Conservation (phyloP, 2,329 filamentous ascomycete genomes). For the Aspergillus novoparasiticus region DNA sequence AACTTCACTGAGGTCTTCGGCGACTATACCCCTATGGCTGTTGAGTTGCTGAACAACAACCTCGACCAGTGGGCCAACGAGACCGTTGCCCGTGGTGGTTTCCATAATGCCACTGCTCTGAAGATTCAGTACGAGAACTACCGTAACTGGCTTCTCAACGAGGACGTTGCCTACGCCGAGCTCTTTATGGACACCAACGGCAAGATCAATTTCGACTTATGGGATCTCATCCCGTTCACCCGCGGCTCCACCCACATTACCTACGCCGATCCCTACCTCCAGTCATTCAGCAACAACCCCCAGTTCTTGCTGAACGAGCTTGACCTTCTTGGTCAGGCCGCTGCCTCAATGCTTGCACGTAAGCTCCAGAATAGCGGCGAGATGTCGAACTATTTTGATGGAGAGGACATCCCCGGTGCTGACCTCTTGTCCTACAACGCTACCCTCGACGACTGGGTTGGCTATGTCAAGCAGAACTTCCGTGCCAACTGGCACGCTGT, state of each 20-base stretch:
- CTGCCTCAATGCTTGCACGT: conserved; percentile 28
- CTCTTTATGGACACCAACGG: conserved; percentile 18
- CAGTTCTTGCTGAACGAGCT: conserved; percentile 31
- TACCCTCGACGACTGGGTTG: conserved; percentile 23
- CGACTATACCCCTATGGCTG: background rate
- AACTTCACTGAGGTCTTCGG: conserved; percentile 29
- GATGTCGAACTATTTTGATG: conserved; percentile 21
- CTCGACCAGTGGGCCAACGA: conserved; percentile 28
- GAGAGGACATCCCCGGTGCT: conserved; percentile 19
- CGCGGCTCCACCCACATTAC: too few relatives aligned
- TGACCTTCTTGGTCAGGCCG: conserved; percentile 30
- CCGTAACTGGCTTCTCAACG: conserved; percentile 28
- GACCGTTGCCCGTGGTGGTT: conserved; percentile 29
- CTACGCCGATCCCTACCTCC: too few relatives aligned
- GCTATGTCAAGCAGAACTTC: conserved; percentile 28
- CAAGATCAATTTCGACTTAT: too few relatives aligned
- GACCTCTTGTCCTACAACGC: conserved; percentile 19
- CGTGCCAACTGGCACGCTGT: conserved; percentile 33
- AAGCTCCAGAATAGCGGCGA: conserved; percentile 19
- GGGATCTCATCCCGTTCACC: too few relatives aligned
- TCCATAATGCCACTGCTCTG: conserved; percentile 29
- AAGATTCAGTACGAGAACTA: conserved; percentile 30
- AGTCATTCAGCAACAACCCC: conserved; percentile 20
- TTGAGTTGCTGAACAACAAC: background rate
- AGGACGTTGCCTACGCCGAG: conserved; percentile 30